Evolutionary conservation across 805 yeast species (phyloP), one percentile per base, ranked within the genome.

Genomic region (Candida parachauliodes): DNA sequence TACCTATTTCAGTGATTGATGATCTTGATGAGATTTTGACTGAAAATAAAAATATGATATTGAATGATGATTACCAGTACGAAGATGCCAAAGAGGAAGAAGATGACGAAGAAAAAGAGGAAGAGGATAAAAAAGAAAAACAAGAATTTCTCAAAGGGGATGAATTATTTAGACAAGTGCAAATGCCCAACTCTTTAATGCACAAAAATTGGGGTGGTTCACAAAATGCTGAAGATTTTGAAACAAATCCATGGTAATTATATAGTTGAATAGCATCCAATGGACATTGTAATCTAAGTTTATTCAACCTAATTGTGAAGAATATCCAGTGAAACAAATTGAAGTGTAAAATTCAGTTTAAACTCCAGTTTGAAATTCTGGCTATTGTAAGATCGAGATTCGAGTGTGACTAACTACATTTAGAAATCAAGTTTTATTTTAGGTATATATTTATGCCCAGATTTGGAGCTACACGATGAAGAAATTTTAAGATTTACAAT

Each of bases 1-100:
- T 88, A 32, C 91, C 95, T 0, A 60, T 78, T 15, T 78, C 77
- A 12, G 67, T 88, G 9, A 60, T 82, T 40, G 96, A 87, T 52
- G 78, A 76, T 37, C 62, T 87, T 24, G 95, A 84, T 47, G 85
- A 79, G 39, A 68, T 83, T 5, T 41, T 65, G 23, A 42, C 57
- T 9, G 49, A 46, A 28, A 64, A 67, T 45, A 55, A 50, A 32
- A 53, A 53, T 16, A 51, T 47, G 35, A 41, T 51, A 30, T 23
- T 22, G 12, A 59, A 61, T 40, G 68, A 64, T 15, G 59, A 66
- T 5, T 64, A 47, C 40, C 61, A 52, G 28, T 46, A 54, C 24
- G 36, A 49, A n/a, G 47, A 52, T 3, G 55, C 51, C 7, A 52
- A 44, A 43, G 56, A 40, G 9, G 55, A 42, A 36, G 60, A 37